A percentile compares a stretch with the other conserved stretches of the same genome.
Conservation (phyloP, 768 basidiomycete species). For the Mycena filopes region DNA sequence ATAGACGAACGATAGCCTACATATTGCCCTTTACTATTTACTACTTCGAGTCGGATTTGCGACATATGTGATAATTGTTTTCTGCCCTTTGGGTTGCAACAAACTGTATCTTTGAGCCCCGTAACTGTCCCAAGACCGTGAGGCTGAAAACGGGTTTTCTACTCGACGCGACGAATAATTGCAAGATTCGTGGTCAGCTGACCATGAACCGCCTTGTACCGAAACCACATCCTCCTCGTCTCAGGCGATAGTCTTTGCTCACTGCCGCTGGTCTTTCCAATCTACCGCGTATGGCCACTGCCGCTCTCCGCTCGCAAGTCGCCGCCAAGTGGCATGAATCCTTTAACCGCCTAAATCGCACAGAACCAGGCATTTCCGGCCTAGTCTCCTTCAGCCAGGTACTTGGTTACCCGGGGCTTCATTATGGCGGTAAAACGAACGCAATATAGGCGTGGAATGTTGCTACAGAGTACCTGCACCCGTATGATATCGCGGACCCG, state of each 20-base stretch:
- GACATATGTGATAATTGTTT: no score
- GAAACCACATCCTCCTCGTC: neutral
- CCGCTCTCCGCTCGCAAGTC: conserved; percentile 72
- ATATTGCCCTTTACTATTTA: no score
- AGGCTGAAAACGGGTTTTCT: no score
- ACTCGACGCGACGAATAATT: no score
- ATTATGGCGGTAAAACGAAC: conserved; percentile 13
- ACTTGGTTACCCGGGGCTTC: conserved; percentile 5
- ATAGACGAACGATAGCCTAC: no score
- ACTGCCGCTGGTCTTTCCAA: neutral
- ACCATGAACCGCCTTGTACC: neutral
- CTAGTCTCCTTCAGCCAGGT: conserved; percentile 75
- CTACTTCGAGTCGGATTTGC: no score
- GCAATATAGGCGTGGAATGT: conserved; percentile 66
- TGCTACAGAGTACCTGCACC: conserved; percentile 64
- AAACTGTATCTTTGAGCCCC: no score
- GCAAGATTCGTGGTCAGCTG: conserved; percentile 1
- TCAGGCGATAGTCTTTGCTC: no score
- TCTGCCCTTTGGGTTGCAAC: no score
- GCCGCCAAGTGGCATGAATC: conserved; percentile 78
- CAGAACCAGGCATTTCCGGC: conserved; percentile 70
- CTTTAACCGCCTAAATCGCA: conserved; percentile 70
- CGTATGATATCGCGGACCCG: conserved; percentile 60
- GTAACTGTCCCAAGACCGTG: no score
- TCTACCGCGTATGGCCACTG: conserved; percentile 58